These are phyloP conservation scores for Trichoderma atroviride DNA, from an alignment of 2,329 filamentous ascomycete species.

Conservation along the genomic window DNA sequence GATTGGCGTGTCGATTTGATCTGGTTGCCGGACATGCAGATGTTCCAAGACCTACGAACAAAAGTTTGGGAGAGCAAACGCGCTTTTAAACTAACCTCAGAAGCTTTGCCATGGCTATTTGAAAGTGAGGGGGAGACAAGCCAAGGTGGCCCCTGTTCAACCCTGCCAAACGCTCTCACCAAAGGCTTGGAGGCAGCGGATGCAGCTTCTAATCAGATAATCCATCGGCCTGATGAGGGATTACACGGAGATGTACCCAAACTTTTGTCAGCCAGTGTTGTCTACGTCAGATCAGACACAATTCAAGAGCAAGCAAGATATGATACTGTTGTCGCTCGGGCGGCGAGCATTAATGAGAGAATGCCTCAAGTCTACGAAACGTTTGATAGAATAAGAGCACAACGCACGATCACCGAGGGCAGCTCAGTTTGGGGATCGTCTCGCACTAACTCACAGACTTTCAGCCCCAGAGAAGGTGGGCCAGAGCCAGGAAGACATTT, in stretches of 20 bases:
- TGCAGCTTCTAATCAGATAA: not conserved
- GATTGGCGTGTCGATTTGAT: slow-evolving; percentile 55
- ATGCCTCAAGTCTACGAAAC: not conserved
- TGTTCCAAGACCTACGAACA: slow-evolving; percentile 37
- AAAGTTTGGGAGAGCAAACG: slow-evolving; percentile 38
- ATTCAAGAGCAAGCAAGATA: not conserved
- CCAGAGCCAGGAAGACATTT: not conserved
- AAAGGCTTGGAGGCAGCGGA: not conserved
- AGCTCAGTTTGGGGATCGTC: not conserved
- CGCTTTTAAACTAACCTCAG: slow-evolving; percentile 41
- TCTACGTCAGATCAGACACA: slow-evolving; percentile 36
- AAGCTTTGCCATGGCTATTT: slow-evolving; percentile 45
- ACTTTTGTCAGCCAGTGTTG: slow-evolving; percentile 36
- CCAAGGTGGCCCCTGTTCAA: not conserved
- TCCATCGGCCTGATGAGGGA: not conserved
- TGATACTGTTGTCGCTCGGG: not conserved
- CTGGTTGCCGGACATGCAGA: slow-evolving; percentile 41
- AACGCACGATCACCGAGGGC: not conserved
- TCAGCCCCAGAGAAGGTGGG: not conserved
- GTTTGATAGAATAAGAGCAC: not conserved
- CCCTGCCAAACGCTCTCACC: no score
- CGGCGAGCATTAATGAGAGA: not conserved
- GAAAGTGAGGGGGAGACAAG: slow-evolving; percentile 14
- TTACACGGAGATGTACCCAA: slow-evolving; percentile 27
- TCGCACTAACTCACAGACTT: not conserved